Base-by-base conservation (phyloP, 768 basidiomycete species). In the Russula compacta region DNA sequence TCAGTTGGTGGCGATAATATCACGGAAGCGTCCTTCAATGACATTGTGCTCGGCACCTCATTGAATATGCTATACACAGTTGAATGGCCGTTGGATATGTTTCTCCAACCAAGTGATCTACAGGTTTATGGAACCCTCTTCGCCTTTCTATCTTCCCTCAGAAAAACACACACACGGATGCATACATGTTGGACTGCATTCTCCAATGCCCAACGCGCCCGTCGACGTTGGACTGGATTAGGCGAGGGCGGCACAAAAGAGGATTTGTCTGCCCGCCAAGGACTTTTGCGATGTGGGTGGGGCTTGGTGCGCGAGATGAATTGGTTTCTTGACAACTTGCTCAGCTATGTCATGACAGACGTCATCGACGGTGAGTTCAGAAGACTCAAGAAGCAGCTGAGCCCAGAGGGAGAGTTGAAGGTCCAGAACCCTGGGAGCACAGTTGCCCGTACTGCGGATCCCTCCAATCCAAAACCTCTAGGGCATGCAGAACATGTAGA, bases 51-150 rank as follows among this genome's bases (percentile, higher is more conserved):
- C 42, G 93, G 93, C 15, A 90, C 89, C 0, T 83, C 87, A 0
- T 75, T 93, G 35, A 73, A 78, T 1, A 77, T 95, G 19, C 80
- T 79, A 6, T 94, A 91, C 70, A 75, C 72, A 17, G 83, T 93
- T 24, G 73, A 85, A 0, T 97, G 92, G 92, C 93, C 93, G 0
- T 78, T 95, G 44, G 91, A 95, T 70, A 82, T 95, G 49, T 95
- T 95, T 74, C 81, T 97, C 24, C 84, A 90, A 55, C 76, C 84
- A 21, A 76, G 83, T 0, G 90, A 92, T 67, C 76, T 95, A 19
- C 76, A 81, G 17, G 79, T 83, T 39, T 95, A 97, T 67, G 83
- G 83, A 3, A 80, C 81, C 17, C 73, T 95, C 50, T 92, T 93
- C 73, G 80, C 87, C 4, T 95, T 90, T 73, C 77, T 95, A 10